These are phyloP conservation scores for Borovskyia barvae DNA, from an alignment of 208 protist species.

Conservation along the genomic window DNA sequence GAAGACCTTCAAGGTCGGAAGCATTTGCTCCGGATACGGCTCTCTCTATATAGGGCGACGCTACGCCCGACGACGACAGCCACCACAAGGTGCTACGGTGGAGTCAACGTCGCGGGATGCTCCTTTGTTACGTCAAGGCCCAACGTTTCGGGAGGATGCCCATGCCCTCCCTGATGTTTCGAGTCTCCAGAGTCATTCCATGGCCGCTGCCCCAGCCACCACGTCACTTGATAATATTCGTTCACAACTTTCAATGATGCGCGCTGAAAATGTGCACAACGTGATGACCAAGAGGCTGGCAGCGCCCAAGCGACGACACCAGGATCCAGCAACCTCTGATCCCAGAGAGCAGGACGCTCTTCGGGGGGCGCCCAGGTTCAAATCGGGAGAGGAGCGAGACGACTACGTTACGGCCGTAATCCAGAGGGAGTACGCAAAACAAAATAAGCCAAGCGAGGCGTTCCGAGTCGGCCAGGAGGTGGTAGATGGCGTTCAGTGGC, in stretches of 20 bases:
- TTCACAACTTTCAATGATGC: conserved; percentile 35
- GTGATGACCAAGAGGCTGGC: conserved; percentile 2
- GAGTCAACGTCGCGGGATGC: not conserved
- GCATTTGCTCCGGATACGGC: too few relatives aligned
- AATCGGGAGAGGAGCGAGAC: not conserved
- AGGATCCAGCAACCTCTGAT: conserved; percentile 6
- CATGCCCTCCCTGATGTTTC: conserved; percentile 5
- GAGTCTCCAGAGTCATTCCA: conserved; percentile 15
- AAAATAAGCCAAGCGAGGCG: conserved; percentile 44
- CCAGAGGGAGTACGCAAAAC: conserved; percentile 9
- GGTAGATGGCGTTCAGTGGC: conserved; percentile 34
- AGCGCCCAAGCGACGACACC: conserved; percentile 6
- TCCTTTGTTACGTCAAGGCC: not conserved
- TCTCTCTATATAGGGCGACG: too few relatives aligned
- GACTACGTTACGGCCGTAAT: conserved; percentile 13
- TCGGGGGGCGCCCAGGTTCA: not conserved
- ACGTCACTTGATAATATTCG: conserved; percentile 68
- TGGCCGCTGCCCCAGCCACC: conserved; percentile 47
- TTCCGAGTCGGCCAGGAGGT: conserved; percentile 66
- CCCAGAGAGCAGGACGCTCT: conserved; percentile 1
- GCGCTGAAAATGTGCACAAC: conserved; percentile 13
- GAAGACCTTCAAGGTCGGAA: too few relatives aligned
- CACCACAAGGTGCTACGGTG: not conserved
- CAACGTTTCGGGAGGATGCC: not conserved
- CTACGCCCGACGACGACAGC: conserved; percentile 18